phyloP scores from a whole-genome alignment of 352 stramenopile species.

The Phytophthora brassicae region DNA sequence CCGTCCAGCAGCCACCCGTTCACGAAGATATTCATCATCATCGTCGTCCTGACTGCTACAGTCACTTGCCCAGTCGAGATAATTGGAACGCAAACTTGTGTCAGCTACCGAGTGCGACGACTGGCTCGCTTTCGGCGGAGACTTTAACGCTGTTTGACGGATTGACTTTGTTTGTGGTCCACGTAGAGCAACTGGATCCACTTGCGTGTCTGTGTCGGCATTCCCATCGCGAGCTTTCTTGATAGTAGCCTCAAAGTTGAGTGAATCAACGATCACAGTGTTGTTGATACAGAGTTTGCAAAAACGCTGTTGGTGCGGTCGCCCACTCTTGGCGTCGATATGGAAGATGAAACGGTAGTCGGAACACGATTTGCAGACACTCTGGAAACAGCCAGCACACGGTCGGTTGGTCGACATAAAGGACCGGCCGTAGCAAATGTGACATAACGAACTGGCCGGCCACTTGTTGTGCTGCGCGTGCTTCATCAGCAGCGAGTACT shows the following conservation, averaged over 20 bases:
- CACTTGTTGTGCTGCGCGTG: conserved; percentile 36
- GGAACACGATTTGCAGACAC: conserved; percentile 50
- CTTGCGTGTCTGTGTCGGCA: conserved; percentile 25
- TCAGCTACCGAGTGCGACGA: conserved; percentile 29
- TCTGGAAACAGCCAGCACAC: conserved; percentile 48
- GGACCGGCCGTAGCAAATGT: conserved; percentile 46
- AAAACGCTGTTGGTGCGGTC: conserved; percentile 43
- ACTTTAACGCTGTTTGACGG: conserved; percentile 25
- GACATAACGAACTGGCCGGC: conserved; percentile 35
- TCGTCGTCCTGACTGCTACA: conserved; percentile 45
- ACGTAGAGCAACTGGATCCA: conserved; percentile 18
- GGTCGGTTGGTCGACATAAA: conserved; percentile 43
- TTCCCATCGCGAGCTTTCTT: conserved; percentile 20
- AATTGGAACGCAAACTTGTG: conserved; percentile 36
- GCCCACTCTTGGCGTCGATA: conserved; percentile 39
- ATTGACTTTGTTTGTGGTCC: conserved; percentile 14
- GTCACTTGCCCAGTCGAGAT: conserved; percentile 38
- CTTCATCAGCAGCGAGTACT: conserved; percentile 42
- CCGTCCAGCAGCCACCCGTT: conserved; percentile 11
- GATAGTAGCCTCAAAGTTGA: conserved; percentile 36
- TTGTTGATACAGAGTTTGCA: conserved; percentile 51
- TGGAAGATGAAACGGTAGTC: conserved; percentile 51
- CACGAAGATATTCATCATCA: conserved; percentile 36
- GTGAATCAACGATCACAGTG: conserved; percentile 32
- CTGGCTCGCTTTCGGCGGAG: conserved; percentile 5